Evolutionary conservation across 306 rosid species (phyloP), one percentile per base, ranked within the genome.

Genomic region (Delonix regia): DNA sequence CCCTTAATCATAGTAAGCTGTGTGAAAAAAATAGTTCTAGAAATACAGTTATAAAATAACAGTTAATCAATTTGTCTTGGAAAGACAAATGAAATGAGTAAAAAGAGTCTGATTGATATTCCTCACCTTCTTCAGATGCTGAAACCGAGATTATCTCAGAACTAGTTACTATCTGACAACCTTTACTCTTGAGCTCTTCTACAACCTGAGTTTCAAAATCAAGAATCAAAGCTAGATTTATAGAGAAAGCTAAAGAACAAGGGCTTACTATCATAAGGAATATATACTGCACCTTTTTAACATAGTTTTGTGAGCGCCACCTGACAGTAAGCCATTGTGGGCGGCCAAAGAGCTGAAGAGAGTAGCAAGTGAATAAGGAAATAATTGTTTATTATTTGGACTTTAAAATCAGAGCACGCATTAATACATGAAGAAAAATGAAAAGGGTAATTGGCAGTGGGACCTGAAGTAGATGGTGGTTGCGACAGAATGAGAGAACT

Each of bases 251-350:
- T 49, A 21, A 38, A 11, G 60, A 30, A 48, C 15, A 14, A 53
- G 38, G 28, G 62, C 16, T 64, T 64, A 39, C 25, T 36, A 34
- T 67, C 52, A n/a, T 41, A 69, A 71, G 74, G 61, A 34, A 15
- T 7, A 55, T 42, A 49, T 68, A 74, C 39, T 28, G 59, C 73
- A 85, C 93, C 92, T 88, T 90, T 65, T 79, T 85, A 61, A 95
- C 91, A 57, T 95, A 92, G 39, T 75, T 83, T 18, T 87, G 94
- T 0, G 99, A 95, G 41, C 97, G 90, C 79, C 90, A 75, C 83
- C 78, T 85, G 38, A 92, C 89, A 18, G 99, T 95, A 19, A 92
- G 89, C 99, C 99, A 95, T 47, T 95, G 97, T 55, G 99, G 99
- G 63, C 96, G 92, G 45, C 90, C 94, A 80, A 92, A 87, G 80